Conservation (phyloP, 805 yeast genomes). For the Suhomyces faveliae region DNA sequence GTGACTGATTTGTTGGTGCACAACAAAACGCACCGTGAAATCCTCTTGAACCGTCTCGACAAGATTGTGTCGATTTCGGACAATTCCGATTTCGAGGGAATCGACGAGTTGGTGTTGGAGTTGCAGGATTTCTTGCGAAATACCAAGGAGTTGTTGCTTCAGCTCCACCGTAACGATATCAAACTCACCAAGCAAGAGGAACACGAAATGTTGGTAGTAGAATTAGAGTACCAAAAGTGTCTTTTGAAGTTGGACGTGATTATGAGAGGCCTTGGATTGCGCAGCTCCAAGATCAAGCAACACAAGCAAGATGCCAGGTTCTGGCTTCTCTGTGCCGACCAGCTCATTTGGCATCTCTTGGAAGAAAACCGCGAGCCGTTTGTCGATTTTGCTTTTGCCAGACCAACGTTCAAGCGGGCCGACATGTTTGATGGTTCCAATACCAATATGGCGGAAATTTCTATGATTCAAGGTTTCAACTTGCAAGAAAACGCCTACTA, state of each 20-base stretch:
- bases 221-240: constrained; percentile 34
- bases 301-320: constrained; percentile 20
- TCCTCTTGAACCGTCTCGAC: constrained; percentile 38
- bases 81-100: constrained; percentile 33
- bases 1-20: constrained; percentile 36
- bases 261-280: constrained; percentile 30
- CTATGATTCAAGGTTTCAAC: constrained; percentile 68
- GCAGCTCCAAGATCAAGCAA: constrained; percentile 18
- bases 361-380: constrained; percentile 61
- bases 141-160: constrained; percentile 36
- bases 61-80: constrained; percentile 39
- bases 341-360: constrained; percentile 68
- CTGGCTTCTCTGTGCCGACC: constrained; percentile 50
- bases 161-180: constrained; percentile 35
- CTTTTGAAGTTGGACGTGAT: constrained; percentile 33
- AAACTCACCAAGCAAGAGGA: constrained; percentile 20
- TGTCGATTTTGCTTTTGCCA: constrained; percentile 65
- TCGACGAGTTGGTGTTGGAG: constrained; percentile 27
- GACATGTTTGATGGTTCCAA: constrained; percentile 69
- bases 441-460: constrained; percentile 56
- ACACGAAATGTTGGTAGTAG: constrained; percentile 21
- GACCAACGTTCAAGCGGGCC: constrained; percentile 57
- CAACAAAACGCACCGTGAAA: constrained; percentile 25
- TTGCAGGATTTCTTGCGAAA: constrained; percentile 33
- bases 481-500: constrained; percentile 54